Evolutionary conservation across 306 rosid genomes (phyloP).

Genomic region (Prinsepia uniflora): DNA sequence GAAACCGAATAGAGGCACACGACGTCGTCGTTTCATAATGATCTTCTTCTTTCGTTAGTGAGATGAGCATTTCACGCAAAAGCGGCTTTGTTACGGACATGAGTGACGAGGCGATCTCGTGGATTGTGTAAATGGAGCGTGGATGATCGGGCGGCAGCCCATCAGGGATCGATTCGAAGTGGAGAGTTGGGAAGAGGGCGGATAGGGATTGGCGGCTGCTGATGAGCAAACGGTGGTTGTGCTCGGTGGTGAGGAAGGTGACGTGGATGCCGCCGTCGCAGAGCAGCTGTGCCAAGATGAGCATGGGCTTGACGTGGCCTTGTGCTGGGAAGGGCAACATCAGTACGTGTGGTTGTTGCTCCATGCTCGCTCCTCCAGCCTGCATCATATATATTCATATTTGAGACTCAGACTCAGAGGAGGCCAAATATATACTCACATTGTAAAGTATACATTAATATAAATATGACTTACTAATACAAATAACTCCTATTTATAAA

Average conservation of each 20-base stretch:
- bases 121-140: background rate
- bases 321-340: constrained; percentile 16
- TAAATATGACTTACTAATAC: no score
- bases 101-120: background rate
- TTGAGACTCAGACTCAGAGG: no score
- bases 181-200: constrained; percentile 11
- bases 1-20: background rate
- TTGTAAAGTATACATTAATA: no score
- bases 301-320: constrained; percentile 24
- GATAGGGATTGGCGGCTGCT: constrained; percentile 6
- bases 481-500: no score
- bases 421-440: no score
- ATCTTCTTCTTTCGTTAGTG: background rate
- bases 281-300: constrained; percentile 17
- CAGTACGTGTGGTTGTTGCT: constrained; percentile 13
- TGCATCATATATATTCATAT: no score
- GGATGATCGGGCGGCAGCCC: constrained; percentile 11
- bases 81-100: background rate
- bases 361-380: background rate
- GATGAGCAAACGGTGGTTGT: constrained; percentile 5
- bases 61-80: background rate
- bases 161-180: constrained; percentile 13
- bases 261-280: constrained; percentile 16
- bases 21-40: background rate
- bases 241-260: constrained; percentile 17